phyloP scores from a whole-genome alignment of 2,329 filamentous ascomycete genomes.

The Aspergillus hiratsukae region DNA sequence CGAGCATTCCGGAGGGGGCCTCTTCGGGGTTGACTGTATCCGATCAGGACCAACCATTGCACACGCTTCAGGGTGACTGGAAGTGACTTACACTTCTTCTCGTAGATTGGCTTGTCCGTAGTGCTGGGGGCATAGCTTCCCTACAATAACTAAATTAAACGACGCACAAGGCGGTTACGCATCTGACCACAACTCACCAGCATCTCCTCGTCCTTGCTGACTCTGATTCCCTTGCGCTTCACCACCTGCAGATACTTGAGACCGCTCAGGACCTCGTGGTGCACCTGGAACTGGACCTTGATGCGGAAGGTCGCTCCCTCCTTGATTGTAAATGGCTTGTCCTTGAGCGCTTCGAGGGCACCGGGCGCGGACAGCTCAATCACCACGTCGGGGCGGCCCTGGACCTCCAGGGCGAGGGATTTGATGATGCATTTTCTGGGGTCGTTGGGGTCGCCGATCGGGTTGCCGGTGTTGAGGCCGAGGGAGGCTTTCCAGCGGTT shows the following conservation, averaged over 20 bases:
- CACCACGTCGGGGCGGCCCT: slow-evolving; percentile 76
- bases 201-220: slow-evolving; percentile 97
- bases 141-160: slow-evolving; percentile 39
- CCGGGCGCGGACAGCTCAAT: slow-evolving; percentile 77
- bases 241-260: slow-evolving; percentile 94
- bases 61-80: background rate
- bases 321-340: slow-evolving; percentile 96
- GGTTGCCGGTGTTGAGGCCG: slow-evolving; percentile 68
- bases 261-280: slow-evolving; percentile 92
- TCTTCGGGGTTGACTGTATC: slow-evolving; percentile 80
- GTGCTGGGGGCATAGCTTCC: slow-evolving; percentile 93
- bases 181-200: slow-evolving; percentile 59
- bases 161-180: background rate
- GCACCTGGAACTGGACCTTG: slow-evolving; percentile 89
- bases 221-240: slow-evolving; percentile 79
- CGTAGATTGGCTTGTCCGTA: slow-evolving; percentile 75
- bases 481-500: slow-evolving; percentile 97
- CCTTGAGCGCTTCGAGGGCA: slow-evolving; percentile 72
- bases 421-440: slow-evolving; percentile 90
- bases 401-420: slow-evolving; percentile 80
- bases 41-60: background rate
- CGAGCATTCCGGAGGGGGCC: slow-evolving; percentile 85
- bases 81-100: slow-evolving; percentile 75
- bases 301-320: slow-evolving; percentile 92
- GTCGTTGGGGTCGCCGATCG: slow-evolving; percentile 73